Percentiles rank a stretch among this genome's conserved stretches.
Conservation (phyloP, 23 red algal species). For the Gracilaria gracilis region DNA sequence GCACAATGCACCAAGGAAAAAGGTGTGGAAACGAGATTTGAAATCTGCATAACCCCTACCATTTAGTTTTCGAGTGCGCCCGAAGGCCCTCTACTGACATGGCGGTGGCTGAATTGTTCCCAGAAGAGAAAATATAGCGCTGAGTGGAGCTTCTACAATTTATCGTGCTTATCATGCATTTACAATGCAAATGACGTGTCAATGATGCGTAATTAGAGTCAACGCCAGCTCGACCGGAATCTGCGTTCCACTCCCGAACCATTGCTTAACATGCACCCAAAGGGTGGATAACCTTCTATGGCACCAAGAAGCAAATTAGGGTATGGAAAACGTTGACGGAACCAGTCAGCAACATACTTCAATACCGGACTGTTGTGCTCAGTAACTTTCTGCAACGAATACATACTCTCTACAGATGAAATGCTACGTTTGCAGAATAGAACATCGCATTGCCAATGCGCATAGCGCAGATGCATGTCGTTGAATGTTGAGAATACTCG, state of each 20-base stretch:
- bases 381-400: not conserved
- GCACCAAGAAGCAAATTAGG: not conserved
- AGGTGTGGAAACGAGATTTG: no score
- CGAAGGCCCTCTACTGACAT: no score
- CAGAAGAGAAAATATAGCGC: not conserved
- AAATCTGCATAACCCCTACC: no score
- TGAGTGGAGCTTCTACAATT: not conserved
- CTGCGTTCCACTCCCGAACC: not conserved
- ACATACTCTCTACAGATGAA: no score
- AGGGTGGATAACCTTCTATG: not conserved
- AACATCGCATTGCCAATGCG: no score
- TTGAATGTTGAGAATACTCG: no score
- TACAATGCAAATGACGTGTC: slow-evolving; percentile 19
- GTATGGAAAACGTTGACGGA: not conserved
- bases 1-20: no score
- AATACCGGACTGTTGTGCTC: not conserved
- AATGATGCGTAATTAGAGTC: not conserved
- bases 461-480: no score
- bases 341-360: not conserved
- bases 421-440: no score
- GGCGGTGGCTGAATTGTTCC: not conserved
- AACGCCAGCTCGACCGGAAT: not conserved
- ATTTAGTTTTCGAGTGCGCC: no score
- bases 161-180: not conserved
- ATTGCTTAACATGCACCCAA: not conserved